Evolutionary conservation across 441 rosid genomes (phyloP), one percentile per base, ranked within the genome.

Genomic region (Populus hybrid): DNA sequence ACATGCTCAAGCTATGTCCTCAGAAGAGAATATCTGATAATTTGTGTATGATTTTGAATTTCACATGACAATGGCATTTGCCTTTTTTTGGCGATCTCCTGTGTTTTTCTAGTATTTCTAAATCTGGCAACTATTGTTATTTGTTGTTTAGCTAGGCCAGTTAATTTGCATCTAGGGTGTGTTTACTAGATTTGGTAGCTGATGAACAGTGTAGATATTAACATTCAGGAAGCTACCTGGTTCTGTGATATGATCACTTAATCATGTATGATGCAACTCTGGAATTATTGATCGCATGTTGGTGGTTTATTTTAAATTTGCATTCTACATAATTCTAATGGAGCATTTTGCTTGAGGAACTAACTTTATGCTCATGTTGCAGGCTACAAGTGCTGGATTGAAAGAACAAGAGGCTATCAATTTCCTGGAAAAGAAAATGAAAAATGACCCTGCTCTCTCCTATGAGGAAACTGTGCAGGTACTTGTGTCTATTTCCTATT

Each of bases 371-470:
- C 61, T 53, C 21, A 53, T n/a, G n/a, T n/a, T 79, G 99, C n/a
- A n/a, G n/a, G n/a, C n/a, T n/a, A n/a, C n/a, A n/a, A n/a, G n/a
- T n/a, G n/a, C n/a, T n/a, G n/a, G 98, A 75, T 88, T 90, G 73
- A 96, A 94, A 82, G 99, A 96, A 76, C 99, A 96, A 83, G 99
- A 96, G 86, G 98, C 99, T 38, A 90, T 94, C 80, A 96, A 94
- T 84, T 96, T 94, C 89, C 84, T 94, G 90, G 99, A 94, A 84
- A 96, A 94, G 91, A 96, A 96, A 84, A 94, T 96, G 98, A 96
- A 94, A 85, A 94, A 89, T 82, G 94, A 92, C 78, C 98, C 97
- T 45, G 83, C 88, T 9, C 89, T 94, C 81, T 79, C 99, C 1
- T 93, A 88, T 33, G 93, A 91, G 69, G 98, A 96, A 86, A 96